A percentile compares a stretch with the other conserved stretches of the same genome.
These are phyloP conservation scores for Naganishia friedmannii DNA, from an alignment of 768 basidiomycete species.

Conservation along the genomic window DNA sequence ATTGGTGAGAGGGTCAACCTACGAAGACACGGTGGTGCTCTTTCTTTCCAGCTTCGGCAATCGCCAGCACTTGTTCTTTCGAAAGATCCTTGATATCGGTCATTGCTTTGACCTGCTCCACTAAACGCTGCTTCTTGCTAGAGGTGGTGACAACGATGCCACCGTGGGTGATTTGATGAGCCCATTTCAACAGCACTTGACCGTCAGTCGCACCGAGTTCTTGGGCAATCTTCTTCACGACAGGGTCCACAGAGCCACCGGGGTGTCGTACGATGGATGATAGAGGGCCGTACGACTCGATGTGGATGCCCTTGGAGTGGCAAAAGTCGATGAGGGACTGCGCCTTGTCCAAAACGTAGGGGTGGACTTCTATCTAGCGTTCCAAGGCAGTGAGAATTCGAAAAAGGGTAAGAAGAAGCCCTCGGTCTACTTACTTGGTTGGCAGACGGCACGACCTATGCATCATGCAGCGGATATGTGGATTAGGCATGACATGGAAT, in stretches of 20 bases:
- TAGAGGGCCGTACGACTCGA: constrained; percentile 42
- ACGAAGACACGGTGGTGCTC: constrained; percentile 16
- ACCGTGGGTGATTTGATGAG: constrained; percentile 36
- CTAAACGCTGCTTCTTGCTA: constrained; percentile 15
- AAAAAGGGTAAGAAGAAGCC: background rate
- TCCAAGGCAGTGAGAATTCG: background rate
- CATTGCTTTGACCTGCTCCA: constrained; percentile 2
- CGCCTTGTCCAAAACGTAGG: constrained; percentile 44
- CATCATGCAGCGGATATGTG: background rate
- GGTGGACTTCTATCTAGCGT: constrained; percentile 53
- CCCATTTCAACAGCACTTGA: constrained; percentile 43
- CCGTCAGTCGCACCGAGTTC: constrained; percentile 33
- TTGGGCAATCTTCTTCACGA: constrained; percentile 32
- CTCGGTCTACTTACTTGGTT: constrained; percentile 46
- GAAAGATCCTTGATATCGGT: constrained; percentile 8
- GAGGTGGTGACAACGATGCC: constrained; percentile 30
- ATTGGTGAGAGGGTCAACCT: background rate
- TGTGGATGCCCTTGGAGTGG: constrained; percentile 42
- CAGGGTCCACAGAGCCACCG: constrained; percentile 36
- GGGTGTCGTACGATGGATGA: constrained; percentile 34
- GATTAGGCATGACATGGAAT: background rate
- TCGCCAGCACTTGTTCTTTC: background rate
- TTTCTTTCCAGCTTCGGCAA: constrained; percentile 19
- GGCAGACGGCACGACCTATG: constrained; percentile 43
- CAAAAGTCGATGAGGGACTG: constrained; percentile 43